phyloP scores from a whole-genome alignment of 768 basidiomycete species.

The Mycena kentingensis region DNA sequence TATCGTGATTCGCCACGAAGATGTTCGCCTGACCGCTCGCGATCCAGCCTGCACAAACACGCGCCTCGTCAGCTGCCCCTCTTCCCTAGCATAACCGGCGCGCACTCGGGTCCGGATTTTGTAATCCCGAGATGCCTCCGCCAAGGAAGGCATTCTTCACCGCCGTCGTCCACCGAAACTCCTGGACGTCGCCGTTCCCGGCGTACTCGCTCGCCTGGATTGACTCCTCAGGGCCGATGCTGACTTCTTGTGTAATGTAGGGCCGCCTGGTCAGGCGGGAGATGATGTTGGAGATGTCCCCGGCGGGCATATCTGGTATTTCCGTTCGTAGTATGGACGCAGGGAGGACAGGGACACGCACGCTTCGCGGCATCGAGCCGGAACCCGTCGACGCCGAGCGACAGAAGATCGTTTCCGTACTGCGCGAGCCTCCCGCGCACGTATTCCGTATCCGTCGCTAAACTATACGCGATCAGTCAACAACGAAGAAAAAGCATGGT shows the following conservation, averaged over 20 bases:
- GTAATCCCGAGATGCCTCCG: conserved; percentile 51
- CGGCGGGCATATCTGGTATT: conserved; percentile 51
- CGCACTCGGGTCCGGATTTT: conserved; percentile 55
- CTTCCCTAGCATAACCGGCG: not conserved
- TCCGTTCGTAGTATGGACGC: not conserved
- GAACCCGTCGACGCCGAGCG: conserved; percentile 62
- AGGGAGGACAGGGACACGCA: conserved; percentile 27
- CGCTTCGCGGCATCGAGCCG: conserved; percentile 70
- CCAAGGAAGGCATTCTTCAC: conserved; percentile 53
- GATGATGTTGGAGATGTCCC: conserved; percentile 57
- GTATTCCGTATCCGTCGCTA: conserved; percentile 63
- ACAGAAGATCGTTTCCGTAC: conserved; percentile 62
- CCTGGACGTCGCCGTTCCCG: conserved; percentile 61
- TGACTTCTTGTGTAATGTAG: conserved; percentile 68
- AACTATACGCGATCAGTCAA: too few relatives aligned
- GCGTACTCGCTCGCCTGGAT: conserved; percentile 59
- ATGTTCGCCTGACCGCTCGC: conserved; percentile 55
- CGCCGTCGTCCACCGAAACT: conserved; percentile 66
- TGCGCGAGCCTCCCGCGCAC: conserved; percentile 55
- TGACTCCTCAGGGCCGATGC: conserved; percentile 52
- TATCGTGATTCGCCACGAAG: conserved; percentile 72
- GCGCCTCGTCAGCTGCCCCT: not conserved
- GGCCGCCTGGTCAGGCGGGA: conserved; percentile 41
- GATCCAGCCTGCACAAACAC: conserved; percentile 52
- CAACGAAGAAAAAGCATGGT: too few relatives aligned